A percentile compares a stretch with the other conserved stretches of the same genome.
Evolutionary conservation across 495 filamentous ascomycete species (phyloP).

Genomic region (Cenococcum geophilum): DNA sequence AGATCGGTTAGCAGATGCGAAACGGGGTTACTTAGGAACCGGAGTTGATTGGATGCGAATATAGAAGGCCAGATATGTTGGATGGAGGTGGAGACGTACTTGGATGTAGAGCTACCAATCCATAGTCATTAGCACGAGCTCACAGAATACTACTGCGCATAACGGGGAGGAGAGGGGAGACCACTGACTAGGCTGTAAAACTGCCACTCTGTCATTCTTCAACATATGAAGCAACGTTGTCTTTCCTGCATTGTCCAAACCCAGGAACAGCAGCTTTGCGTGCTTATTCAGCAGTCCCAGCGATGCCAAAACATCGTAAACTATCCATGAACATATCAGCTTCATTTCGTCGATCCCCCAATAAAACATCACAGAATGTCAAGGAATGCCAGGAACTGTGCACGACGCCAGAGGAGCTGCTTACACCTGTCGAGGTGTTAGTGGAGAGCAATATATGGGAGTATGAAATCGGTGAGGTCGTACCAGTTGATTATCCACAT

Average conservation of each 20-base stretch:
- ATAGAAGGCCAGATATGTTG: neutral
- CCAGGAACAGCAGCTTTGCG: constrained; percentile 16
- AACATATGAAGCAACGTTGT: constrained; percentile 11
- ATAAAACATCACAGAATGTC: neutral
- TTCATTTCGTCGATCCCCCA: neutral
- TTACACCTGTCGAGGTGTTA: constrained; percentile 20
- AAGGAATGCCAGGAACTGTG: neutral
- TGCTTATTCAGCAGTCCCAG: constrained; percentile 95
- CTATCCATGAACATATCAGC: constrained; percentile 44
- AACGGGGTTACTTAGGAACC: neutral
- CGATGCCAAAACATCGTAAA: constrained; percentile 86
- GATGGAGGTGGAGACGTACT: constrained; percentile 9
- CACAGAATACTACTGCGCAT: constrained; percentile 28
- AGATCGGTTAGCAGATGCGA: constrained; percentile 8
- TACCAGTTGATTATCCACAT: constrained; percentile 99
- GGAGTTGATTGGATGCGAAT: neutral
- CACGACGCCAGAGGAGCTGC: constrained; percentile 3
- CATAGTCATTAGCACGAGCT: neutral
- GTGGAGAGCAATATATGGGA: constrained; percentile 21
- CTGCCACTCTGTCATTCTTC: constrained; percentile 89
- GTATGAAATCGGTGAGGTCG: constrained; percentile 38
- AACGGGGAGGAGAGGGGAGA: neutral
- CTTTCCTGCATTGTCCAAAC: constrained; percentile 13
- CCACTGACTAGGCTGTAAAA: constrained; percentile 64
- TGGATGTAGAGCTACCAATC: constrained; percentile 25